Evolutionary conservation across 225 moss, liverwort and hornwort species (phyloP).

Genomic region (Pleurozium schreberi): DNA sequence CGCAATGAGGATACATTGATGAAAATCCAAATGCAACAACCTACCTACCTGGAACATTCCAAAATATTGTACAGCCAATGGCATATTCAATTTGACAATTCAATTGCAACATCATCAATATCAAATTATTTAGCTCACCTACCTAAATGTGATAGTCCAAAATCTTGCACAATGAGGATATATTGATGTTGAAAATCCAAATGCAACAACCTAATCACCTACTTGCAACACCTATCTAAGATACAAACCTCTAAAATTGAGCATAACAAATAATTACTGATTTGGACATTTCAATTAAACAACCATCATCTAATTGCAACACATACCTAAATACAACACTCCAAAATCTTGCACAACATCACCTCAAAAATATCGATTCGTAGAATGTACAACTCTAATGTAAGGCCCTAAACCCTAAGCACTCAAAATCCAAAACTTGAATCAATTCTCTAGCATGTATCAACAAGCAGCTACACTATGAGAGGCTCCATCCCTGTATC

Average conservation of each 20-base stretch:
- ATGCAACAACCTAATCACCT: background rate
- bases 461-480: background rate
- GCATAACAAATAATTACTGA: too few relatives aligned
- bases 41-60: background rate
- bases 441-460: background rate
- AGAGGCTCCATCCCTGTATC: background rate
- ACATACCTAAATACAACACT: background rate
- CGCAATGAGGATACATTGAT: background rate
- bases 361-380: too few relatives aligned
- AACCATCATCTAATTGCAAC: background rate
- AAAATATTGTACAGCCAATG: background rate
- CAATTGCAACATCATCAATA: background rate
- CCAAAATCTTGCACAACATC: background rate
- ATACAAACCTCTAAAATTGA: background rate
- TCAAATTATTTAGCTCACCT: background rate
- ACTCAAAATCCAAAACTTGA: background rate
- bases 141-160: background rate
- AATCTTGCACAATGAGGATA: background rate
- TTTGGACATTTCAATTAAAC: background rate
- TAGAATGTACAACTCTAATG: background rate
- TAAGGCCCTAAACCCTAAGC: background rate
- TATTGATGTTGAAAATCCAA: background rate
- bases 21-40: too few relatives aligned
- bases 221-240: background rate
- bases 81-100: background rate